A percentile compares a stretch with the other conserved stretches of the same genome.
These are phyloP conservation scores for Alternaria tenuissima DNA, from an alignment of 2,329 filamentous ascomycete genomes.

Conservation along the genomic window DNA sequence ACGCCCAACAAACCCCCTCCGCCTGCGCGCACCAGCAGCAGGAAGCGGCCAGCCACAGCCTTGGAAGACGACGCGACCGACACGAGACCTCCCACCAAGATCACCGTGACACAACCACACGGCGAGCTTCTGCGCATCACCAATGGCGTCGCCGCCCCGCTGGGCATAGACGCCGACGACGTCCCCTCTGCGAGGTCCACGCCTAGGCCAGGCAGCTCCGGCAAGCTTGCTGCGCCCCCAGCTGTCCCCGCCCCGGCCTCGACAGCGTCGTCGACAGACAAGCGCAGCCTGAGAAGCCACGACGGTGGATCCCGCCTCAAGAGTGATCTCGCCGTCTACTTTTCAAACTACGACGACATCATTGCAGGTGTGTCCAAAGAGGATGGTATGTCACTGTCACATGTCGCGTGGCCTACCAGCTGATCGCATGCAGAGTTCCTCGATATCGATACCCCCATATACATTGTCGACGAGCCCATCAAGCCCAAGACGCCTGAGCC, in stretches of 20 bases:
- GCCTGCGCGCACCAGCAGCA: slow-evolving; percentile 34
- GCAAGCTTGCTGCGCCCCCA: slow-evolving; percentile 31
- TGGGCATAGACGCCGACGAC: slow-evolving; percentile 46
- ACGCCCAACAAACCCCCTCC: slow-evolving; percentile 25
- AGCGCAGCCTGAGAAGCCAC: slow-evolving; percentile 83
- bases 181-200: slow-evolving; percentile 43
- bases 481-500: slow-evolving; percentile 37
- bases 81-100: slow-evolving; percentile 52
- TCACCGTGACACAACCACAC: slow-evolving; percentile 55
- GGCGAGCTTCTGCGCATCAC: slow-evolving; percentile 53
- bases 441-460: slow-evolving; percentile 75
- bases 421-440: slow-evolving; percentile 68
- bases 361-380: slow-evolving; percentile 85
- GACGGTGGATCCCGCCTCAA: slow-evolving; percentile 83
- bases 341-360: slow-evolving; percentile 92
- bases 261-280: slow-evolving; percentile 58
- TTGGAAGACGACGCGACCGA: slow-evolving; percentile 35
- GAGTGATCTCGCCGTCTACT: slow-evolving; percentile 90
- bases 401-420: slow-evolving; percentile 10
- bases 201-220: slow-evolving; percentile 38
- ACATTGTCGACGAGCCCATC: slow-evolving; percentile 69
- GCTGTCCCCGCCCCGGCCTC: slow-evolving; percentile 30
- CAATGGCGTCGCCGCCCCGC: slow-evolving; percentile 52
- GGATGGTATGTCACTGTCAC: slow-evolving; percentile 65
- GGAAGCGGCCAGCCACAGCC: slow-evolving; percentile 43